phyloP scores from a whole-genome alignment of 768 basidiomycete genomes.

The Sarcomyxa edulis region DNA sequence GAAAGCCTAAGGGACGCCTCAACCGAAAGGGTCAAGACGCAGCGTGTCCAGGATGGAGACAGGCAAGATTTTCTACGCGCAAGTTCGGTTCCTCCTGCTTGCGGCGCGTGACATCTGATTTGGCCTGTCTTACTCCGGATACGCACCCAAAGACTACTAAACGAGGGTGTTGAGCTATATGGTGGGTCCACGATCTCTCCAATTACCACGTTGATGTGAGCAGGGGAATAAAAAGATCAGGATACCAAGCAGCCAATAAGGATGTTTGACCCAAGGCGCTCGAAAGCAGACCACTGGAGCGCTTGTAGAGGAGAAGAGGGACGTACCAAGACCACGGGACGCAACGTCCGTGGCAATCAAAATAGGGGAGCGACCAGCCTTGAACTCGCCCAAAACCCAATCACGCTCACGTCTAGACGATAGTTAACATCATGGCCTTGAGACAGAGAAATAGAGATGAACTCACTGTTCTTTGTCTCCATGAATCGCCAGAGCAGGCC shows the following conservation, averaged over 20 bases:
- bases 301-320: conserved; percentile 33
- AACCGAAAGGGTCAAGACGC: conserved; percentile 20
- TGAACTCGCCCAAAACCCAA: conserved; percentile 98
- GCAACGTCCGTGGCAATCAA: conserved; percentile 99
- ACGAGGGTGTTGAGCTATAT: neutral
- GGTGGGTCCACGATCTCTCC: neutral
- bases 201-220: neutral
- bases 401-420: conserved; percentile 85
- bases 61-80: conserved; percentile 48
- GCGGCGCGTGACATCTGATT: conserved; percentile 27
- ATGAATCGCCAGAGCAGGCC: conserved; percentile 99
- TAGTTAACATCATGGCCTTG: conserved; percentile 3
- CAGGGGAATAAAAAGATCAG: conserved; percentile 14
- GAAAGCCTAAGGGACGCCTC: conserved; percentile 26
- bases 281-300: conserved; percentile 12
- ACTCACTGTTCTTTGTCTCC: conserved; percentile 98
- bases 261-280: conserved; percentile 16
- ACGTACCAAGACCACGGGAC: conserved; percentile 99
- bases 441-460: neutral
- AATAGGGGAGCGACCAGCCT: conserved; percentile 95
- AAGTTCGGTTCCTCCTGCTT: conserved; percentile 32
- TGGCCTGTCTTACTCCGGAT: conserved; percentile 35
- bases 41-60: conserved; percentile 47
- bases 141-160: conserved; percentile 23
- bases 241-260: conserved; percentile 19